Percentiles rank a stretch among this genome's conserved stretches.
Conservation (phyloP, 306 rosid species). For the Castanea crenata region DNA sequence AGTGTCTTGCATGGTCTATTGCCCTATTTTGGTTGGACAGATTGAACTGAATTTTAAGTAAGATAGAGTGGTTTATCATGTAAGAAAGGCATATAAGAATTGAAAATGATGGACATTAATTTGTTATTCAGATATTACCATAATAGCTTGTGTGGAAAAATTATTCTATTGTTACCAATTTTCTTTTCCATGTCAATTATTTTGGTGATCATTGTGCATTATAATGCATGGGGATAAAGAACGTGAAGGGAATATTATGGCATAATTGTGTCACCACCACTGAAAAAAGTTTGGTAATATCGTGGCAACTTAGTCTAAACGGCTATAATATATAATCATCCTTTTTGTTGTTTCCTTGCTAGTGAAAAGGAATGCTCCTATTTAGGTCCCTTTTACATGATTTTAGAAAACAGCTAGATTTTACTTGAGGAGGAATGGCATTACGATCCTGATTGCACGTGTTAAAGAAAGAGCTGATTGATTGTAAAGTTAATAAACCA, state of each 20-base stretch:
- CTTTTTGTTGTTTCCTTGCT: not conserved
- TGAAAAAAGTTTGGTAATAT: not conserved
- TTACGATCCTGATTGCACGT: too few species aligned
- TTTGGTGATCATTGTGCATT: conserved; percentile 25
- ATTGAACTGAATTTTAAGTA: conserved; percentile 36
- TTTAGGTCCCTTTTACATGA: not conserved
- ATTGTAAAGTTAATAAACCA: too few species aligned
- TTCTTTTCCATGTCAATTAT: conserved; percentile 4
- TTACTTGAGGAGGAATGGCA: too few species aligned
- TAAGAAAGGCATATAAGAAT: not conserved
- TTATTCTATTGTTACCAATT: conserved; percentile 13
- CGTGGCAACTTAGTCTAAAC: not conserved
- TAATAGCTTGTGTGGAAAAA: not conserved
- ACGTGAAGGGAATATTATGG: conserved; percentile 23
- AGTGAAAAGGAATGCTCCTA: not conserved
- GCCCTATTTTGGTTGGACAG: conserved; percentile 20
- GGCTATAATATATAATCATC: not conserved
- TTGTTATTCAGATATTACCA: not conserved
- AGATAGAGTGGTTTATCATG: not conserved
- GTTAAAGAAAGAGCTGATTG: too few species aligned
- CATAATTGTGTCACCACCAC: conserved; percentile 30
- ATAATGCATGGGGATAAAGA: conserved; percentile 33
- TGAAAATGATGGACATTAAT: not conserved
- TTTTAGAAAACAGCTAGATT: not conserved
- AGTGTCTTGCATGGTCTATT: conserved; percentile 26